These are phyloP conservation scores for Chaetomium olivaceum DNA, from an alignment of 2,329 filamentous ascomycete species.

Conservation along the genomic window DNA sequence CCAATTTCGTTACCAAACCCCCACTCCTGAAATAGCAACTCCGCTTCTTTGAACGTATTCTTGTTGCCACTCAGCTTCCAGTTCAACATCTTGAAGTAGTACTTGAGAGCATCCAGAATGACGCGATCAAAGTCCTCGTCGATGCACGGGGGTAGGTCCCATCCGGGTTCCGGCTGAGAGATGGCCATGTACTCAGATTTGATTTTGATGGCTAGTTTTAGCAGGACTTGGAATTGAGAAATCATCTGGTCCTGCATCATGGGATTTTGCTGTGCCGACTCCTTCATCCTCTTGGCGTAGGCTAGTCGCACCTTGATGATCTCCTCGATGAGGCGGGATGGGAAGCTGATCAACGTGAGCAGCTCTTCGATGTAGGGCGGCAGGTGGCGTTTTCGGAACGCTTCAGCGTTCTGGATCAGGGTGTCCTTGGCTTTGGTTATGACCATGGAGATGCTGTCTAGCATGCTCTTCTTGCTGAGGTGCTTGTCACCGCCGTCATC, in stretches of 20 bases:
- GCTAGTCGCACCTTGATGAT: slow-evolving; percentile 89
- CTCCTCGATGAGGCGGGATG: slow-evolving; percentile 91
- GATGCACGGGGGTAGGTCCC: slow-evolving; percentile 94
- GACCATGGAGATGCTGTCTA: slow-evolving; percentile 78
- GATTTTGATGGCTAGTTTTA: slow-evolving; percentile 88
- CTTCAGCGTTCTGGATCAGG: slow-evolving; percentile 79
- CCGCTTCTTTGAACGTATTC: slow-evolving; percentile 98
- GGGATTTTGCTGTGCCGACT: slow-evolving; percentile 85
- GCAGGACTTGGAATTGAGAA: slow-evolving; percentile 87
- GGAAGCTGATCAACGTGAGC: slow-evolving; percentile 94
- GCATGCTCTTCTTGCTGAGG: slow-evolving; percentile 68
- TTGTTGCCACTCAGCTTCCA: slow-evolving; percentile 98
- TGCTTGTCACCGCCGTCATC: slow-evolving; percentile 52
- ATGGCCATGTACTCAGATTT: slow-evolving; percentile 86
- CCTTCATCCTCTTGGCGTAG: slow-evolving; percentile 94
- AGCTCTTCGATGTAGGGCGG: slow-evolving; percentile 97
- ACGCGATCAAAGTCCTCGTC: slow-evolving; percentile 94
- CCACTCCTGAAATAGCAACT: slow-evolving; percentile 97
- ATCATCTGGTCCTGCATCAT: slow-evolving; percentile 99
- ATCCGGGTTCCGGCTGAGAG: slow-evolving; percentile 83
- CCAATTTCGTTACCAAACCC: slow-evolving; percentile 95
- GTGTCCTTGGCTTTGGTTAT: slow-evolving; percentile 94
- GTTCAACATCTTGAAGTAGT: slow-evolving; percentile 98
- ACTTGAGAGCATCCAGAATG: slow-evolving; percentile 88
- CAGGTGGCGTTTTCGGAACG: slow-evolving; percentile 84